Percentiles rank a stretch among this genome's conserved stretches.
These are phyloP conservation scores for Vaccinium vitisidaea DNA, from an alignment of 148 eudicot species.

Conservation along the genomic window DNA sequence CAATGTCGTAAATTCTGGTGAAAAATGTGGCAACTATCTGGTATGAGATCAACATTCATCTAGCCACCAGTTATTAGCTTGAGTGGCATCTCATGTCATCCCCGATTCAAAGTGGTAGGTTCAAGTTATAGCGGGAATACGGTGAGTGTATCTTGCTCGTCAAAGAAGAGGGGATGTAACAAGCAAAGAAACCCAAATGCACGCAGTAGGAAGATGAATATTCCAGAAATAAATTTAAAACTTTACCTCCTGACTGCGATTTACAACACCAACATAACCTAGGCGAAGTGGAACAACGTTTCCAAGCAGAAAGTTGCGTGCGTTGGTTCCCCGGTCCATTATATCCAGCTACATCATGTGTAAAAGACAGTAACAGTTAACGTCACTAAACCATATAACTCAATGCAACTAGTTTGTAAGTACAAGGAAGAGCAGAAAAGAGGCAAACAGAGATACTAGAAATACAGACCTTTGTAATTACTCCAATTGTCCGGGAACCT, in stretches of 20 bases:
- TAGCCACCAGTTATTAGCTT: not conserved
- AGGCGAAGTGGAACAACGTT: slow-evolving; percentile 50
- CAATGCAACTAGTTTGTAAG: not conserved
- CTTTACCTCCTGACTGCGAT: slow-evolving; percentile 65
- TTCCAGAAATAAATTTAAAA: not conserved
- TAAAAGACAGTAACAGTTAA: slow-evolving; percentile 10
- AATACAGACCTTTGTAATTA: slow-evolving; percentile 47
- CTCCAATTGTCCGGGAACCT: slow-evolving; percentile 59
- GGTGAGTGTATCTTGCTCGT: not conserved
- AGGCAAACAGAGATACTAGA: not conserved
- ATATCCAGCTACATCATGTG: slow-evolving; percentile 41
- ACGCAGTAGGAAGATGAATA: not conserved
- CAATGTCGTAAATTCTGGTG: not conserved
- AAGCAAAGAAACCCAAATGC: not conserved
- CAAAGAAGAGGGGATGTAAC: not conserved
- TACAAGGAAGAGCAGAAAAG: not conserved
- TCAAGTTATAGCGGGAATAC: not conserved
- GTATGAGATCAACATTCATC: not conserved
- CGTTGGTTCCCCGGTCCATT: slow-evolving; percentile 61
- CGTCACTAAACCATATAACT: not conserved
- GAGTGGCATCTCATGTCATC: slow-evolving; percentile 6
- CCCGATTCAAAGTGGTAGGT: not conserved
- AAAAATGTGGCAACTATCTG: not conserved
- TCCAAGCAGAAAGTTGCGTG: slow-evolving; percentile 51
- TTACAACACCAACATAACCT: slow-evolving; percentile 62